Conservation (phyloP, 495 filamentous ascomycete species). For the Chaetomium cochliodes region DNA sequence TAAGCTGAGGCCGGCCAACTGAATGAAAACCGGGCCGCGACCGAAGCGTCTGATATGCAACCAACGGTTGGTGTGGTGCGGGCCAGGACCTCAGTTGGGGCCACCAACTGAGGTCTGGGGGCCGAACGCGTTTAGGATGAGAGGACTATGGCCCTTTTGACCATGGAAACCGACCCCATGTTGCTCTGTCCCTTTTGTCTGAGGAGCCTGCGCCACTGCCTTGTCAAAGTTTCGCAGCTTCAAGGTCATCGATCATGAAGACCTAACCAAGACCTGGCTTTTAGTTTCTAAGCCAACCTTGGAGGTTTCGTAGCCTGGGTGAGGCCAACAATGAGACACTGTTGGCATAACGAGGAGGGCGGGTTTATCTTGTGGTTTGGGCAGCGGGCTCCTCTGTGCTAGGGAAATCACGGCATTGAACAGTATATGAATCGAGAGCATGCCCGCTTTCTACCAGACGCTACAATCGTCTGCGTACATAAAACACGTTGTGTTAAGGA, state of each 20-base stretch:
- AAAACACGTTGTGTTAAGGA: too few species aligned
- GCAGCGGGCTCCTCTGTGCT: neutral
- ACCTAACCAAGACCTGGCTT: slow-evolving; percentile 4
- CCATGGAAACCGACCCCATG: neutral
- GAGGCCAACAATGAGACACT: neutral
- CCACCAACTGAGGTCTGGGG: too few species aligned
- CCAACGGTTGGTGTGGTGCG: neutral
- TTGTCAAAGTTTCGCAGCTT: neutral
- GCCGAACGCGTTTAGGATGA: neutral
- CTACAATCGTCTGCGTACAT: too few species aligned
- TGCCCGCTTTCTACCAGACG: too few species aligned
- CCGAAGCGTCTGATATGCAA: neutral
- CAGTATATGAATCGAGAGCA: too few species aligned
- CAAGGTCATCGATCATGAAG: neutral
- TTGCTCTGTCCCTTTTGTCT: neutral
- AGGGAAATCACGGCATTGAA: neutral
- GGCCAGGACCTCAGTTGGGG: neutral
- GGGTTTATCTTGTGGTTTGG: neutral
- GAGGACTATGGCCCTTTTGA: neutral
- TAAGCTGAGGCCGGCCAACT: neutral
- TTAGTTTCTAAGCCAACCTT: neutral
- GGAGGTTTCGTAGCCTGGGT: neutral
- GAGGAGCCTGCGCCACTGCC: neutral
- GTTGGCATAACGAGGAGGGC: neutral
- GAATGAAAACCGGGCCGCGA: neutral